Conservation (phyloP, 495 filamentous ascomycete genomes). For the Chlorociboria aeruginascens region DNA sequence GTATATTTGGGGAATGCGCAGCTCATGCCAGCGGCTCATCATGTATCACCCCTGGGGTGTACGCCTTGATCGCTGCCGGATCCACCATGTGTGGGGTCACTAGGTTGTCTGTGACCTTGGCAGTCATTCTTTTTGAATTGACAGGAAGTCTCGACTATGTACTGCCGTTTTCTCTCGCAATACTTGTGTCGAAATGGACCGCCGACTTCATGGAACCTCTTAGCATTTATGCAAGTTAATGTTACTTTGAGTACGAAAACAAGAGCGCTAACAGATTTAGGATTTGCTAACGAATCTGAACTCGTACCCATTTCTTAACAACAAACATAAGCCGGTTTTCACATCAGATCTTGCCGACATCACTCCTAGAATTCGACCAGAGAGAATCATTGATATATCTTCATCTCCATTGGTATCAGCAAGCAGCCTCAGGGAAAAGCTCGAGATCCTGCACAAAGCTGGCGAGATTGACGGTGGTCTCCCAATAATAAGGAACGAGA, state of each 20-base stretch:
- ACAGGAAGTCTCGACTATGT: constrained; percentile 93
- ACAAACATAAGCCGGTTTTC: constrained; percentile 82
- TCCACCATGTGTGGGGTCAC: constrained; percentile 98
- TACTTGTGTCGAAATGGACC: constrained; percentile 94
- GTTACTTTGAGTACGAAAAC: background rate
- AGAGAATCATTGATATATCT: constrained; percentile 81
- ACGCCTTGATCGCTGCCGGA: constrained; percentile 88
- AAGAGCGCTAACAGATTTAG: constrained; percentile 22
- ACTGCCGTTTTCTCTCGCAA: constrained; percentile 82
- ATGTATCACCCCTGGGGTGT: constrained; percentile 93
- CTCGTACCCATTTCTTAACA: constrained; percentile 89
- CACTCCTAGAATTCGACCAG: constrained; percentile 55
- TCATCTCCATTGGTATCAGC: constrained; percentile 67
- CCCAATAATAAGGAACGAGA: constrained; percentile 64
- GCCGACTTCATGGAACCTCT: constrained; percentile 90
- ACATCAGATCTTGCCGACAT: constrained; percentile 80
- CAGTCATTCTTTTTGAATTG: constrained; percentile 90
- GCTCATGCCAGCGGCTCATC: constrained; percentile 53
- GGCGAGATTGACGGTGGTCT: constrained; percentile 90
- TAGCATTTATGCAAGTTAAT: constrained; percentile 69
- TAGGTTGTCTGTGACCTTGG: constrained; percentile 82
- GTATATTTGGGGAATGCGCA: constrained; percentile 64
- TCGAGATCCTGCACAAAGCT: constrained; percentile 67
- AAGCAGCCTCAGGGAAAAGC: constrained; percentile 58
- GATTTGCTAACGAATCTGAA: constrained; percentile 95